A percentile compares a stretch with the other conserved stretches of the same genome.
phyloP scores from a whole-genome alignment of 2,329 filamentous ascomycete species.

The Acrodontium crateriforme region DNA sequence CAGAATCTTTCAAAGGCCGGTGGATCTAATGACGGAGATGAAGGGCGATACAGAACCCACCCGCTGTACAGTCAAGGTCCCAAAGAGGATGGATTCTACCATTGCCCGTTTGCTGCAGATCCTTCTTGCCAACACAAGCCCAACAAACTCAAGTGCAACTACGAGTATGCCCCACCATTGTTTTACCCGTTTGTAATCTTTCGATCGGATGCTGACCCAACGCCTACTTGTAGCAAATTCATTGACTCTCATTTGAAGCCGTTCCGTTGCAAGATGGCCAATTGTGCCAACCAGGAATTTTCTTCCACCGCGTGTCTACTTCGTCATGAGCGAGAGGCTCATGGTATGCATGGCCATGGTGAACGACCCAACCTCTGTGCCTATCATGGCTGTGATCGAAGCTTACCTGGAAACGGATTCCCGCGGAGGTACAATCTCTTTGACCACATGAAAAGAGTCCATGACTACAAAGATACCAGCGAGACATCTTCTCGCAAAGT shows the following conservation, averaged over 20 bases:
- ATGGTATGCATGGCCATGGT: slow-evolving; percentile 89
- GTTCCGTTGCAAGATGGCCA: slow-evolving; percentile 78
- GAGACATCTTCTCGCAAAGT: no score
- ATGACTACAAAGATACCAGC: no score
- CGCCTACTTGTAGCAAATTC: slow-evolving; percentile 84
- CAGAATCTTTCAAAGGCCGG: no score
- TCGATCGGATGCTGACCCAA: no score
- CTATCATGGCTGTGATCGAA: slow-evolving; percentile 76
- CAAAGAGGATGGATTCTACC: slow-evolving; percentile 66
- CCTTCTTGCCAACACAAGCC: slow-evolving; percentile 72
- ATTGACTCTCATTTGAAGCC: slow-evolving; percentile 94
- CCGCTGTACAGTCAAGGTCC: slow-evolving; percentile 56
- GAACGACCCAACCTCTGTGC: slow-evolving; percentile 84
- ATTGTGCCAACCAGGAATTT: slow-evolving; percentile 76
- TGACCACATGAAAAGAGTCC: slow-evolving; percentile 95
- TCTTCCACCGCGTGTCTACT: slow-evolving; percentile 91
- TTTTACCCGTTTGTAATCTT: no score
- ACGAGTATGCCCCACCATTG: slow-evolving; percentile 55
- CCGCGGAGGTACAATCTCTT: slow-evolving; percentile 89
- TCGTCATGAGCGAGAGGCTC: slow-evolving; percentile 87
- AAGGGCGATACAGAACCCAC: slow-evolving; percentile 36
- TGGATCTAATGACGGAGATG: slow-evolving; percentile 14
- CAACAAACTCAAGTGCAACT: slow-evolving; percentile 97
- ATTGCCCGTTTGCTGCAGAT: slow-evolving; percentile 73
- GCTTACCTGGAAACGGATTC: slow-evolving; percentile 72